Evolutionary conservation across 768 basidiomycete genomes (phyloP).

Genomic region (Collybiopsis confluens): DNA sequence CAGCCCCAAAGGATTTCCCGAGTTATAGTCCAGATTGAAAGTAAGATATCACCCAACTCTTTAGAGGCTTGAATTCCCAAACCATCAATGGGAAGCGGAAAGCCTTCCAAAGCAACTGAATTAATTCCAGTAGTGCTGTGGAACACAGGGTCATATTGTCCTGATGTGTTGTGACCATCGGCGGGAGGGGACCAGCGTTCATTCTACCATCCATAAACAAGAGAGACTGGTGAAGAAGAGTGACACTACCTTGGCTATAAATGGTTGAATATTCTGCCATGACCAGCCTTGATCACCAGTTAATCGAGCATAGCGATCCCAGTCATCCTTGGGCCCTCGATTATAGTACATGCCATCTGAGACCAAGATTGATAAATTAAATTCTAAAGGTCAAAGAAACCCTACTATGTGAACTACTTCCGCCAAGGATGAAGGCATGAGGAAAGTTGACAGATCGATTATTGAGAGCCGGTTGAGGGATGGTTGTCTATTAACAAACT

Average conservation of each 20-base stretch:
- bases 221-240: neutral
- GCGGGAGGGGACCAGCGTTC: conserved; percentile 13
- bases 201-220: neutral
- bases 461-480: neutral
- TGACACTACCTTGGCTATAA: conserved; percentile 17
- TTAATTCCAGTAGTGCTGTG: conserved; percentile 21
- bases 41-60: too few species aligned
- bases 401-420: conserved; percentile 17
- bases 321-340: conserved; percentile 22
- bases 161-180: conserved; percentile 19
- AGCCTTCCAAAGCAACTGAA: conserved; percentile 8
- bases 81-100: too few species aligned
- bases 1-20: conserved; percentile 13
- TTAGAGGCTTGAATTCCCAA: too few species aligned
- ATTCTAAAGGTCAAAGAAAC: neutral
- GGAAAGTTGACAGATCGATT: conserved; percentile 16
- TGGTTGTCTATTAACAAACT: too few species aligned
- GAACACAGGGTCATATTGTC: conserved; percentile 21
- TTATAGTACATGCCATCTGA: conserved; percentile 23
- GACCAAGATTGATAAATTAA: neutral
- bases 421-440: conserved; percentile 19
- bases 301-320: conserved; percentile 18
- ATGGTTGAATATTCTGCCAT: conserved; percentile 22
- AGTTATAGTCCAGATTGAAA: too few species aligned
- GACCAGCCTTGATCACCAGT: conserved; percentile 24